Conservation (phyloP, 1,284 basidiomycete species). For the Sphagnurus paluster region DNA sequence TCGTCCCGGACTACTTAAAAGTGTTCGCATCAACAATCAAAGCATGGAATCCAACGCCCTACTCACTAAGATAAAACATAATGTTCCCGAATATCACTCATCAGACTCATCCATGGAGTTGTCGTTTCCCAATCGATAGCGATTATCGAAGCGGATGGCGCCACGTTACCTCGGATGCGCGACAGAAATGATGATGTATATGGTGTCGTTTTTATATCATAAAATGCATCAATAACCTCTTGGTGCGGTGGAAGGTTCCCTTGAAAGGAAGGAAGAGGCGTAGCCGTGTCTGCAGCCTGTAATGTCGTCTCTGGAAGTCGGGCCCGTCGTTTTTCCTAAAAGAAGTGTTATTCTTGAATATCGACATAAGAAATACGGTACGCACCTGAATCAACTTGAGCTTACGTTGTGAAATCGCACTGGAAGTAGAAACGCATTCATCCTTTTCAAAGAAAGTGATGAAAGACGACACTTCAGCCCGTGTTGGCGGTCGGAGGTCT, state of each 20-base stretch:
- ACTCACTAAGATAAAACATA: conserved; percentile 58
- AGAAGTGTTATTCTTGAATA: not conserved
- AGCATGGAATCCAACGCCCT: conserved; percentile 3
- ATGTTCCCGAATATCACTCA: conserved; percentile 69
- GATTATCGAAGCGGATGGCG: conserved; percentile 35
- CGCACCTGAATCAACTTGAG: conserved; percentile 46
- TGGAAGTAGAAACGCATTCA: conserved; percentile 24
- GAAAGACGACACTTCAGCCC: conserved; percentile 34
- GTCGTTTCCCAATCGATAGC: conserved; percentile 70
- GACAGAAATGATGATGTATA: conserved; percentile 65
- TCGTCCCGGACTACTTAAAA: conserved; percentile 56
- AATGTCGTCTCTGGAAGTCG: conserved; percentile 21
- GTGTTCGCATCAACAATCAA: conserved; percentile 12
- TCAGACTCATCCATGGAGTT: conserved; percentile 71
- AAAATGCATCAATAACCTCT: conserved; percentile 53
- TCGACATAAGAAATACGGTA: conserved; percentile 3
- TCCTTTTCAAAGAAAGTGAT: conserved; percentile 22
- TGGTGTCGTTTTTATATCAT: conserved; percentile 56
- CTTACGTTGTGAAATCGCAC: conserved; percentile 46
- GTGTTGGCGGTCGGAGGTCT: conserved; percentile 37
- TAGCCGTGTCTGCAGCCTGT: conserved; percentile 21
- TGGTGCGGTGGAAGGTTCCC: conserved; percentile 31
- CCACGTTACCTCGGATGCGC: conserved; percentile 47
- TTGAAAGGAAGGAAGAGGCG: conserved; percentile 24
- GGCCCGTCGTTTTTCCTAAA: conserved; percentile 38